Evolutionary conservation across 805 yeast species (phyloP).

Genomic region (Schizosaccharomyces pombe): DNA sequence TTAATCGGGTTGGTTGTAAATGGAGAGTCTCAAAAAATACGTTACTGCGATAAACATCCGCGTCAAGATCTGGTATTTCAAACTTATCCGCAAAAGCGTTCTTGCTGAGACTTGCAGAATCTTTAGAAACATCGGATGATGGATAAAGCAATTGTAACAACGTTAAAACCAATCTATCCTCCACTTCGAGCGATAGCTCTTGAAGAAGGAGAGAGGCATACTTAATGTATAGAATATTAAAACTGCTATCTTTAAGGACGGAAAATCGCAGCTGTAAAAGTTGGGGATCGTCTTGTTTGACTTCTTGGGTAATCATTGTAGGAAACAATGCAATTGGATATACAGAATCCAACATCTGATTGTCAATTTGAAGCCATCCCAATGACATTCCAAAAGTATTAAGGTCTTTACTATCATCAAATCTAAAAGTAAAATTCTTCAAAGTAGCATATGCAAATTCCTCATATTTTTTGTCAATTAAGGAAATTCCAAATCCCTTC

Average conservation of each 20-base stretch:
- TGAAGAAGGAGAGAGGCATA: constrained; percentile 76
- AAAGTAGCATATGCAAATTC: constrained; percentile 70
- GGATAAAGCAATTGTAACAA: constrained; percentile 18
- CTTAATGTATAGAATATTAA: constrained; percentile 73
- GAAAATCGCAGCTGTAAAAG: constrained; percentile 75
- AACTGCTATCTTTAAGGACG: constrained; percentile 63
- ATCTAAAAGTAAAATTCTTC: constrained; percentile 57
- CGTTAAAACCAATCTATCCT: constrained; percentile 75
- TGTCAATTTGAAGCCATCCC: constrained; percentile 93
- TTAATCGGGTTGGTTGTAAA: constrained; percentile 71
- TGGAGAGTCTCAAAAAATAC: constrained; percentile 80
- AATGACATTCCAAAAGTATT: constrained; percentile 36
- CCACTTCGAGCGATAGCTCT: constrained; percentile 77
- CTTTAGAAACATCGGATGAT: background rate
- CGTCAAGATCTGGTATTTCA: background rate
- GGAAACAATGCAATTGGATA: constrained; percentile 81
- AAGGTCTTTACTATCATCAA: constrained; percentile 51
- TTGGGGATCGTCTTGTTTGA: constrained; percentile 62
- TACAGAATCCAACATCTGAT: constrained; percentile 66
- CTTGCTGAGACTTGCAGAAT: background rate
- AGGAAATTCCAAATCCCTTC: constrained; percentile 64
- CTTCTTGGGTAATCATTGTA: constrained; percentile 52
- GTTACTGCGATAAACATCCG: constrained; percentile 14
- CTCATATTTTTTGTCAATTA: constrained; percentile 43
- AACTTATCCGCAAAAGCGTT: background rate